Evolutionary conservation across 2,329 filamentous ascomycete species (phyloP).

Genomic region (Dothidotthia symphoricarpi): DNA sequence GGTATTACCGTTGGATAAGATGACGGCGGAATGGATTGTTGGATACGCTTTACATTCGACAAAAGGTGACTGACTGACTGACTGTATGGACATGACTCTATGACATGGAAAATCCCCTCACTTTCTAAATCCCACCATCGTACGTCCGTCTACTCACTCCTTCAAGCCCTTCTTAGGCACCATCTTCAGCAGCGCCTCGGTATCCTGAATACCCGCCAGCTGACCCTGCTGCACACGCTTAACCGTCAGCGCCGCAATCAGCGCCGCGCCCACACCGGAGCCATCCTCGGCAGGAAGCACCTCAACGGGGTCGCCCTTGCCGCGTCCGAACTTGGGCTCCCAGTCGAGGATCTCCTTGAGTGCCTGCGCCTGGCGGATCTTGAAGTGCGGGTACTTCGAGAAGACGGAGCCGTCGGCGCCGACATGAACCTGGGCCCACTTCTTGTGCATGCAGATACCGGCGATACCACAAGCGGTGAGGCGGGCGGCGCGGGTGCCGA

Average conservation of each 20-base stretch:
- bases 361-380: constrained; percentile 82
- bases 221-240: constrained; percentile 62
- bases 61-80: too few species aligned
- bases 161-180: constrained; percentile 18
- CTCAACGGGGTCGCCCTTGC: constrained; percentile 68
- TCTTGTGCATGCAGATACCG: constrained; percentile 96
- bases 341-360: constrained; percentile 95
- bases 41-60: too few species aligned
- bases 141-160: too few species aligned
- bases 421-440: constrained; percentile 82
- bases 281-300: constrained; percentile 91
- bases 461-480: constrained; percentile 93
- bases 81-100: too few species aligned
- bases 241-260: constrained; percentile 76
- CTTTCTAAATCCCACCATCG: too few species aligned
- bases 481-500: constrained; percentile 89
- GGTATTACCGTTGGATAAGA: too few species aligned
- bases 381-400: constrained; percentile 99
- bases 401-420: constrained; percentile 97
- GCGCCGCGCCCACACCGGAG: constrained; percentile 90
- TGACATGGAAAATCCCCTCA: too few species aligned
- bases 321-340: constrained; percentile 73
- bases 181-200: constrained; percentile 44
- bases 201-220: constrained; percentile 57
- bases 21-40: too few species aligned